Evolutionary conservation across 805 yeast species (phyloP), one percentile per base, ranked within the genome.

Genomic region (Lipomyces anomalus): DNA sequence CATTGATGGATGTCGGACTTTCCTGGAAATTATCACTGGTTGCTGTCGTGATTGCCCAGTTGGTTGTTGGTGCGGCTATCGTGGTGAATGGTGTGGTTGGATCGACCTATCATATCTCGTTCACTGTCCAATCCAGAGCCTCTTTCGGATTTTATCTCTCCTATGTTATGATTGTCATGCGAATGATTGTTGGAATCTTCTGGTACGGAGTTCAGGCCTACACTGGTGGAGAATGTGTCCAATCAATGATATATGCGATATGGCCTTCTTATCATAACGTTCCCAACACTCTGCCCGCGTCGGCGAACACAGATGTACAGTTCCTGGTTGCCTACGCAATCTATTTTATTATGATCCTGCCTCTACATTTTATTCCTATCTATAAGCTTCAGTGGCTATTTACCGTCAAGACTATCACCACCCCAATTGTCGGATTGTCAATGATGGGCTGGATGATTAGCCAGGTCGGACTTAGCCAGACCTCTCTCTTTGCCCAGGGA

Each of bases 121-220:
- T 65, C 48, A 69, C 79, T 2, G 65, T 74, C 4, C 62, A 64
- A 38, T 63, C 67, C 22, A 58, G 79, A 42, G 64, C 66, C 37
- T 61, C 69, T 0, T 74, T 69, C 61, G 79, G 80, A 7, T 61
- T 72, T 22, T 58, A 64, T 44, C 77, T 78, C 3, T 66, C 73
- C 3, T 18, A 34, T 21, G 35, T 42, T 17, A 30, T 29, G 2
- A 79, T 88, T 35, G 58, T 88, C 42, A 86, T 87, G 65, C 76
- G 96, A 66, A 92, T 85, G 35, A 88, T 84, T 6, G 81, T 88
- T 86, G 82, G 87, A 23, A 73, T 79, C 56, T 79, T 88, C 41
- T 88, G 95, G 96, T 86, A 80, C 59, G 79, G 92, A 21, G 90
- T 85, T 22, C 95, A 88, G 62, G 73, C 83, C 21, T 82, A 86